Evolutionary conservation across 345 rosid species (phyloP), one percentile per base, ranked within the genome.

Genomic region (Iberis pinnata): DNA sequence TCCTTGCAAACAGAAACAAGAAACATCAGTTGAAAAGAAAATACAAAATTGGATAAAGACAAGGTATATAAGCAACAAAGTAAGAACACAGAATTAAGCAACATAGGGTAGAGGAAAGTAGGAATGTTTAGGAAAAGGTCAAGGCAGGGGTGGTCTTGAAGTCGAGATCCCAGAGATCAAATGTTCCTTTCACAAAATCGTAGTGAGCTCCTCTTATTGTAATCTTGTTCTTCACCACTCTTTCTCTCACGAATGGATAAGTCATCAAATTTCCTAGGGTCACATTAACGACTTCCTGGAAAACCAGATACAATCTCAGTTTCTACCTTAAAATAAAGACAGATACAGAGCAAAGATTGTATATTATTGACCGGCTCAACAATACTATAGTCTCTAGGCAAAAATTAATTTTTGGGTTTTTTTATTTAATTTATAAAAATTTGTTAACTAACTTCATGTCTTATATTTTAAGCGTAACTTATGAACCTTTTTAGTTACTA

Each of bases 81-180:
- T 5, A 32, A 15, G 5, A 25, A 26, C 40, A 33, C 19, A 37
- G 26, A n/a, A n/a, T 43, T 58, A 4, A 22, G 6, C 25, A 58
- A 52, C 22, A 53, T 1, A 27, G 51, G 37, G 40, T 9, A 57
- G 29, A 60, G 18, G 15, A 12, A 18, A 35, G 43, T 25, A 43
- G 16, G 29, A 18, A 22, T 22, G 1, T 51, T 29, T 53, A 67
- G 29, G 55, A 74, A 39, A 60, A 56, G 46, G 72, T 50, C 12
- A 61, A 17, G 40, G 25, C 25, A 22, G 25, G 25, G 25, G 25
- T 22, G 25, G 25, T 22, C 25, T 22, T 22, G 25, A 22, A 73
- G 69, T 78, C 78, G 11, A 80, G 89, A 54, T 85, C 81, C 97
- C 95, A 88, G 1, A 80, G 77, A 64, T 81, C 82, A 37, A 92